A percentile compares a stretch with the other conserved stretches of the same genome.
Evolutionary conservation across 352 stramenopile genomes (phyloP).

Genomic region (Nothophytophthora sp.): DNA sequence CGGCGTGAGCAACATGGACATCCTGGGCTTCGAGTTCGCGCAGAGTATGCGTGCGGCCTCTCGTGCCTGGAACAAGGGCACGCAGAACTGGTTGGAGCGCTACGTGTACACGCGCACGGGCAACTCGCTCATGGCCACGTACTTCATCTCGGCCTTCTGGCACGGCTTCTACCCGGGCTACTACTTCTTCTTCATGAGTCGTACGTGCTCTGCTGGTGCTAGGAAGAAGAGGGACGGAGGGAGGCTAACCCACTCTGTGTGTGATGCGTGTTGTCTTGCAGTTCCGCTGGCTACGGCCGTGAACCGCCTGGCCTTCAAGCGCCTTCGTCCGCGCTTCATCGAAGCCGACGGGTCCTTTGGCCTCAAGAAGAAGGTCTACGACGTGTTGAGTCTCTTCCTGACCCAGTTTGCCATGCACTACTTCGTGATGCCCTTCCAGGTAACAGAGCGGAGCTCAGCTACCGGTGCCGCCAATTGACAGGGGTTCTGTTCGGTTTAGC

Average conservation of each 20-base stretch:
- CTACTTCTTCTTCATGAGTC: slow-evolving; percentile 95
- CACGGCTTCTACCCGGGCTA: slow-evolving; percentile 98
- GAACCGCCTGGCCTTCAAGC: slow-evolving; percentile 66
- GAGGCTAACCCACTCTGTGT: slow-evolving; percentile 1
- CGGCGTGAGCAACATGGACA: slow-evolving; percentile 96
- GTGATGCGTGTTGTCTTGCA: slow-evolving; percentile 8
- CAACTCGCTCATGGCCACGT: slow-evolving; percentile 91
- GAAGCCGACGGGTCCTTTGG: slow-evolving; percentile 52
- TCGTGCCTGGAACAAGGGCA: slow-evolving; percentile 97
- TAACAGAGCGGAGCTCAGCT: no score
- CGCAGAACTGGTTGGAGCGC: slow-evolving; percentile 92
- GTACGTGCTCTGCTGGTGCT: no score
- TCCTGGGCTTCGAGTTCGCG: slow-evolving; percentile 94
- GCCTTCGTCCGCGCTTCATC: slow-evolving; percentile 68
- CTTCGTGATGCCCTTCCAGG: slow-evolving; percentile 73
- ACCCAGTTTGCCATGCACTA: slow-evolving; percentile 64
- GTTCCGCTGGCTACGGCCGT: slow-evolving; percentile 70
- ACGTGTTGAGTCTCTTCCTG: slow-evolving; percentile 46
- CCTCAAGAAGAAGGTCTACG: slow-evolving; percentile 63
- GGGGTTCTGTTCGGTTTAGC: no score
- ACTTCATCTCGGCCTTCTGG: slow-evolving; percentile 95
- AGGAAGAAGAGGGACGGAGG: no score
- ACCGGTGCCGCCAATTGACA: no score
- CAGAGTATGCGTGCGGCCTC: slow-evolving; percentile 89
- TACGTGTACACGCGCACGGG: slow-evolving; percentile 95